A percentile compares a stretch with the other conserved stretches of the same genome.
phyloP scores from a whole-genome alignment of 352 stramenopile species.

The Globisporangium nodosum region DNA sequence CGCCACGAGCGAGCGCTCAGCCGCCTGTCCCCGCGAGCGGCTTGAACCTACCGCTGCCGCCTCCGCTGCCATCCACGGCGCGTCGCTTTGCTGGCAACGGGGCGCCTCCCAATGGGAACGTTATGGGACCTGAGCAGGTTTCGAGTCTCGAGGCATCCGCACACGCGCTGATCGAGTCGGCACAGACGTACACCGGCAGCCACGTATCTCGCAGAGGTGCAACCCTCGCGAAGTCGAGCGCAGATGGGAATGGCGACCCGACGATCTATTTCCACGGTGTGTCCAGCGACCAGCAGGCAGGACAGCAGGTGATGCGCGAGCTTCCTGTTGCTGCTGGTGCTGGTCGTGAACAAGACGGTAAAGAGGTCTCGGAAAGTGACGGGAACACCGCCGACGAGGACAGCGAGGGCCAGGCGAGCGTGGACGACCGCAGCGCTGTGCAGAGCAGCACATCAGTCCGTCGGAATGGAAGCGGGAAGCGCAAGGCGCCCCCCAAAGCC shows the following conservation, averaged over 20 bases:
- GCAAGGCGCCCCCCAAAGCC: neutral
- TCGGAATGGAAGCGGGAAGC: slow-evolving; percentile 1
- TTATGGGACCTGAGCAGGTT: neutral
- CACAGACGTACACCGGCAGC: neutral
- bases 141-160: neutral
- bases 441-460: neutral
- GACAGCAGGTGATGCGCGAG: neutral
- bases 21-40: neutral
- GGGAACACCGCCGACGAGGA: neutral
- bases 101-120: neutral
- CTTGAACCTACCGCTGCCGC: slow-evolving; percentile 9
- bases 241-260: neutral
- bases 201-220: neutral
- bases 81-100: slow-evolving; percentile 6
- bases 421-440: neutral
- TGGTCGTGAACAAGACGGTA: neutral
- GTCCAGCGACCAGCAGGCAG: neutral
- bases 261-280: neutral
- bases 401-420: neutral
- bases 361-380: neutral
- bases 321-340: neutral
- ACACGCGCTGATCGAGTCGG: neutral
- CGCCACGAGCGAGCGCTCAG: neutral
- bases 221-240: neutral
- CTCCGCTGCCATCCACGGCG: slow-evolving; percentile 7